Evolutionary conservation across 108 stramenopile genomes (phyloP), one percentile per base, ranked within the genome.

Genomic region (Fragilaria crotonensis): DNA sequence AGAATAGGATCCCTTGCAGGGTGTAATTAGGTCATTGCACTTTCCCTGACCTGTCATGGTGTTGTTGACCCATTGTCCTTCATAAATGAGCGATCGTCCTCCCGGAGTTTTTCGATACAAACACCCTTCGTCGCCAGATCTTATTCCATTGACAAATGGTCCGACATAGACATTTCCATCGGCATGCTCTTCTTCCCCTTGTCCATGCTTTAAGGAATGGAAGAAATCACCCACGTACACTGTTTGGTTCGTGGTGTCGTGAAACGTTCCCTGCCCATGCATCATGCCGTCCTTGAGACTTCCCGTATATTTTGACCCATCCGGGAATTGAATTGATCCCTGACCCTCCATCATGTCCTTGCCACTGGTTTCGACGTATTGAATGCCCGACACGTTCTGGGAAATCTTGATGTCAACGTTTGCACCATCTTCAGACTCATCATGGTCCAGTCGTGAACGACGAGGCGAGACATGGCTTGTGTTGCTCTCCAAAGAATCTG

Each of bases 121-220:
- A n/a, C n/a, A n/a, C n/a, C n/a, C n/a, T n/a, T n/a, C n/a, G n/a
- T n/a, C n/a, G n/a, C n/a, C n/a, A n/a, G n/a, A n/a, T n/a, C n/a
- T n/a, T n/a, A n/a, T n/a, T n/a, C n/a, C n/a, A n/a, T n/a, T n/a
- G n/a, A n/a, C n/a, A n/a, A n/a, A n/a, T n/a, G n/a, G n/a, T n/a
- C n/a, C n/a, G n/a, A n/a, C n/a, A n/a, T n/a, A n/a, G n/a, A n/a
- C n/a, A n/a, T n/a, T n/a, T n/a, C n/a, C n/a, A n/a, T n/a, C n/a
- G n/a, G n/a, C n/a, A n/a, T n/a, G n/a, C n/a, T n/a, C n/a, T 44
- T 44, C 41, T 44, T 44, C 41, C 41, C 41, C 41, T 17, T 44
- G 14, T 14, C 41, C 41, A 17, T 44, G 41, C 41, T 44, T 44
- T 44, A 44, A 9, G 17, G 14, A 9, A 44, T 14, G 17, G 9